Conservation (phyloP, 1,284 basidiomycete genomes). For the Tremellales sp. region DNA sequence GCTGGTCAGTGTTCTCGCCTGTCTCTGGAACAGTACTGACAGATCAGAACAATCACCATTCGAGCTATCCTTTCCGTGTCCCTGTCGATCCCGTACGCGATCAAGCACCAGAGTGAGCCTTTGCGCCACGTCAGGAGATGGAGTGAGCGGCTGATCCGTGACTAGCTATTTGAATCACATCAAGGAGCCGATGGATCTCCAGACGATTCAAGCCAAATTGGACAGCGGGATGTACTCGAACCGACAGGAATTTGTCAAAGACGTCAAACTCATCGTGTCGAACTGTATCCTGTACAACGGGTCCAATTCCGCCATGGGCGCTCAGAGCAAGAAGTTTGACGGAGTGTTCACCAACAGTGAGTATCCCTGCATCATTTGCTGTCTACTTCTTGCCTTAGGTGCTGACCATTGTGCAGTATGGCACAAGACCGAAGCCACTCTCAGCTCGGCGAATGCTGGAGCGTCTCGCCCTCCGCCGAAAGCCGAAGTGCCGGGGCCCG, state of each 20-base stretch:
- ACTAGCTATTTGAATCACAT: slow-evolving; percentile 83
- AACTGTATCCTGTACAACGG: slow-evolving; percentile 87
- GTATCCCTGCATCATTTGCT: not conserved
- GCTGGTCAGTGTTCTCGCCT: slow-evolving; percentile 47
- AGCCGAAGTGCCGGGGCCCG: no score
- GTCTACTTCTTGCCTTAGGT: no score
- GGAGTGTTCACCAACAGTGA: no score
- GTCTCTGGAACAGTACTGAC: not conserved
- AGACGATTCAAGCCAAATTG: slow-evolving; percentile 81
- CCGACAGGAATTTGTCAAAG: slow-evolving; percentile 75
- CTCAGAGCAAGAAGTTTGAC: slow-evolving; percentile 75
- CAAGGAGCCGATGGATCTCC: slow-evolving; percentile 91
- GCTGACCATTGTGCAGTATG: slow-evolving; percentile 21
- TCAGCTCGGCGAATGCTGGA: slow-evolving; percentile 14
- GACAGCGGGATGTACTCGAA: slow-evolving; percentile 76
- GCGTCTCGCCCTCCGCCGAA: no score
- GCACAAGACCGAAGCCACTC: slow-evolving; percentile 36
- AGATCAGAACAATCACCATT: slow-evolving; percentile 19
- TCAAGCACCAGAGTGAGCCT: slow-evolving; percentile 71
- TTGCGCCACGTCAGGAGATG: not conserved
- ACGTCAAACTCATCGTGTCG: slow-evolving; percentile 80
- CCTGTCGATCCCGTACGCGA: slow-evolving; percentile 89
- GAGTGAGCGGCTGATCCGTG: not conserved
- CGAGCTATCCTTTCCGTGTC: slow-evolving; percentile 59
- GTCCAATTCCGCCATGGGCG: slow-evolving; percentile 65